These are phyloP conservation scores for Rosa hybrid DNA, from an alignment of 331 rosid genomes.

Conservation along the genomic window DNA sequence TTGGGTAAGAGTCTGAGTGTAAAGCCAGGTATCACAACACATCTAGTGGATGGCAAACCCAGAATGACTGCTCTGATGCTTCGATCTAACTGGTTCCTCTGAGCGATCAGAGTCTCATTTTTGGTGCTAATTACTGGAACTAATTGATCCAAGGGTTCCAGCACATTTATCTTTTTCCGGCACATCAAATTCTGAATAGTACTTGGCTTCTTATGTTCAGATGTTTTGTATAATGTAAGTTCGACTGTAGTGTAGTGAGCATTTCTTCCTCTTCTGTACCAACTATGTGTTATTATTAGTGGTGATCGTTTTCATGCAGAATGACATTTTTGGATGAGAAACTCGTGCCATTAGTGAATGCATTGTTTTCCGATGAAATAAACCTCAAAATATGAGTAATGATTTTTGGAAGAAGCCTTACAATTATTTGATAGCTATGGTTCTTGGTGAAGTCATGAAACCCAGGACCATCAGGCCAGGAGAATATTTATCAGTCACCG, in stretches of 20 bases:
- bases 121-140: background rate
- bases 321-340: background rate
- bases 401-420: background rate
- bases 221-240: background rate
- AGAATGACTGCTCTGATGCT: constrained; percentile 60
- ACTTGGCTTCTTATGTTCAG: background rate
- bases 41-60: constrained; percentile 52
- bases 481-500: too few relatives aligned
- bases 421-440: background rate
- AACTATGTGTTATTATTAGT: background rate
- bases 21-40: constrained; percentile 78
- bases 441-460: too few relatives aligned
- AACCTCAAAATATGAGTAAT: background rate
- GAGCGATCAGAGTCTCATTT: constrained; percentile 7
- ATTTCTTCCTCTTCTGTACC: background rate
- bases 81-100: constrained; percentile 73
- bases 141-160: background rate
- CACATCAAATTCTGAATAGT: background rate
- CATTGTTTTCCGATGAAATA: background rate
- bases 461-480: too few relatives aligned
- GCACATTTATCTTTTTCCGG: background rate
- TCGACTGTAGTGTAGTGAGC: background rate
- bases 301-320: background rate
- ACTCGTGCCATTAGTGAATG: background rate
- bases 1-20: constrained; percentile 57